Evolutionary conservation across 192 early-diverging fungal species (phyloP), one percentile per base, ranked within the genome.

Genomic region (Allomyces arbusculus): DNA sequence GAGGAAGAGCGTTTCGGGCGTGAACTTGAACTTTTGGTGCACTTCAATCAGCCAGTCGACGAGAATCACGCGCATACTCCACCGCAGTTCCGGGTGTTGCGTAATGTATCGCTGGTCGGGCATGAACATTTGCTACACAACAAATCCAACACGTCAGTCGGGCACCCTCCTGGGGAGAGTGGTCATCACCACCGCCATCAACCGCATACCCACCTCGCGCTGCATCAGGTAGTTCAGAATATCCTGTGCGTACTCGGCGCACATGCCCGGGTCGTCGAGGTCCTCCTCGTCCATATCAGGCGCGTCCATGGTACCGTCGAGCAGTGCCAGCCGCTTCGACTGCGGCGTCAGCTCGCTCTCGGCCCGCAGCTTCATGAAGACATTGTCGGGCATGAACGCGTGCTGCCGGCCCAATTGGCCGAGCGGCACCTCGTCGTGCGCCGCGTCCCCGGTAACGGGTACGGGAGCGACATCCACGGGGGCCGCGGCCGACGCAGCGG

Each of bases 1-100:
- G 65, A 97, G 71, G 69, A 87, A 99, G 12, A 99, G 79, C 9
- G 96, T 97, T 76, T 99, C 96, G 24, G 92, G 90, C 19, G 95
- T 78, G 65, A 97, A 78, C 44, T 85, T 84, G 75, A 99, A 90
- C 71, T 91, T 86, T 74, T 82, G 74, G 75, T 97, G 92, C 23
- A 92, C 86, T 71, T 97, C 90, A 61, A 94, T 80, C 0, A 99
- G 77, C 96, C 96, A 99, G 74, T 97, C 91, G 28, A 95, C 78
- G n/a, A 99, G 75, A 26, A 95, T 85, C 63, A 77, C 75, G 66
- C 96, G 85, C 94, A 97, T 97, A 62, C 82, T 84, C 93, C 93
- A 95, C 23, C 78, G 75, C 26, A 99, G 80, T 62, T 92, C 89
- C 33, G 82, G 80, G 74, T 99, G 96, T 28, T 78, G 73, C 26